Conservation (phyloP, 2,329 filamentous ascomycete genomes). For the Colletotrichum tropicale region DNA sequence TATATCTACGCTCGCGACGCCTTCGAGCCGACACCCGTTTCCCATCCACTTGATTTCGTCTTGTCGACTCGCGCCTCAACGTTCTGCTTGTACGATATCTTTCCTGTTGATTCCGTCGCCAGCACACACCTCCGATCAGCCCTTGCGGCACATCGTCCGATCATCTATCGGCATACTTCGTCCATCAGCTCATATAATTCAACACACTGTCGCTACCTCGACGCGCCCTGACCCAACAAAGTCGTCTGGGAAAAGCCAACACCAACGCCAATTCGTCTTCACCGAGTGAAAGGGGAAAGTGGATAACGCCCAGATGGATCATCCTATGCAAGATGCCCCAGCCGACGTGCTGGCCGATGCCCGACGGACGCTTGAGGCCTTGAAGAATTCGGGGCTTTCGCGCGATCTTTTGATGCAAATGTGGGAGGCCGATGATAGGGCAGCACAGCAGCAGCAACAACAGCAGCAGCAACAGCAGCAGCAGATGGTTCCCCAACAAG, state of each 20-base stretch:
- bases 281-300: background rate
- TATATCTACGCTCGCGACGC: background rate
- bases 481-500: background rate
- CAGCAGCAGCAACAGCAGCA: background rate
- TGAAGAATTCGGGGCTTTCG: constrained; percentile 50
- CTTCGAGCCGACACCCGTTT: background rate
- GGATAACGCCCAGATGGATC: constrained; percentile 16
- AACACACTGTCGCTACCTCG: background rate
- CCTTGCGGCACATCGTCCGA: background rate
- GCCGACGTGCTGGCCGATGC: constrained; percentile 50
- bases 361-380: constrained; percentile 47
- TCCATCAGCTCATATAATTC: background rate
- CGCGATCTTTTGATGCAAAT: constrained; percentile 38
- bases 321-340: constrained; percentile 33
- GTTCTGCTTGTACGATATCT: background rate
- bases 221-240: background rate
- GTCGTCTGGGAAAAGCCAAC: background rate
- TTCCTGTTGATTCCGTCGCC: background rate
- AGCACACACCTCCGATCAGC: background rate
- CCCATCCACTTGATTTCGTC: background rate
- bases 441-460: constrained; percentile 2
- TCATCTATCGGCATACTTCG: background rate
- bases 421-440: constrained; percentile 22
- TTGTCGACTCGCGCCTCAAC: background rate
- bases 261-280: background rate